A percentile compares a stretch with the other conserved stretches of the same genome.
These are phyloP conservation scores for Sporisorium exsertum DNA, from an alignment of 1,284 basidiomycete species.

Conservation along the genomic window DNA sequence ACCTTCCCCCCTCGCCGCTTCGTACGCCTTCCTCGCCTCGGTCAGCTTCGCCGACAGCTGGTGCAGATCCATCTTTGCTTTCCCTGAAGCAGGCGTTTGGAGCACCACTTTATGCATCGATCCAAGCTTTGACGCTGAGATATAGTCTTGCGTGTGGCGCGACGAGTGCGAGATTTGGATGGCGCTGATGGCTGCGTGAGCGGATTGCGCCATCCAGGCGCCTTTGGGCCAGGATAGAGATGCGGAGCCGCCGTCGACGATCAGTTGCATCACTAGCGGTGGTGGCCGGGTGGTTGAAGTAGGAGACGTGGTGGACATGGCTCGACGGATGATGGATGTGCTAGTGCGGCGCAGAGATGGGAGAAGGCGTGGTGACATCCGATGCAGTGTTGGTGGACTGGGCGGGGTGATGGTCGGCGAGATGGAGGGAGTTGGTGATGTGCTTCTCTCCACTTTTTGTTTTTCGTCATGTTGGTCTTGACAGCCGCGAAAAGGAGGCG, in stretches of 20 bases:
- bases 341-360: neutral
- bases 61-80: constrained; percentile 49
- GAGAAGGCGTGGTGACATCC: constrained; percentile 4
- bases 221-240: constrained; percentile 73
- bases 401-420: neutral
- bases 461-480: neutral
- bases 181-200: constrained; percentile 73
- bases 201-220: constrained; percentile 74
- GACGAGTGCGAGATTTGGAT: constrained; percentile 33
- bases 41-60: constrained; percentile 65
- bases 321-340: neutral
- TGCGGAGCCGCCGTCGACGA: constrained; percentile 48
- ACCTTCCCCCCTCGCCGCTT: constrained; percentile 11
- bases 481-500: neutral
- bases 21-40: constrained; percentile 26
- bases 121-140: constrained; percentile 35
- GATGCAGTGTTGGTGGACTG: too few relatives aligned
- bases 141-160: constrained; percentile 41
- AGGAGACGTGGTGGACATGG: constrained; percentile 26
- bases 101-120: constrained; percentile 66
- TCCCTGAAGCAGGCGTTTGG: constrained; percentile 56
- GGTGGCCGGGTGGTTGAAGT: neutral
- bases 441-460: neutral
- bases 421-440: neutral
- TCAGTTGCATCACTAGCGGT: constrained; percentile 67